phyloP scores from a whole-genome alignment of 2,329 filamentous ascomycete genomes.

The Macrophomina tecta region DNA sequence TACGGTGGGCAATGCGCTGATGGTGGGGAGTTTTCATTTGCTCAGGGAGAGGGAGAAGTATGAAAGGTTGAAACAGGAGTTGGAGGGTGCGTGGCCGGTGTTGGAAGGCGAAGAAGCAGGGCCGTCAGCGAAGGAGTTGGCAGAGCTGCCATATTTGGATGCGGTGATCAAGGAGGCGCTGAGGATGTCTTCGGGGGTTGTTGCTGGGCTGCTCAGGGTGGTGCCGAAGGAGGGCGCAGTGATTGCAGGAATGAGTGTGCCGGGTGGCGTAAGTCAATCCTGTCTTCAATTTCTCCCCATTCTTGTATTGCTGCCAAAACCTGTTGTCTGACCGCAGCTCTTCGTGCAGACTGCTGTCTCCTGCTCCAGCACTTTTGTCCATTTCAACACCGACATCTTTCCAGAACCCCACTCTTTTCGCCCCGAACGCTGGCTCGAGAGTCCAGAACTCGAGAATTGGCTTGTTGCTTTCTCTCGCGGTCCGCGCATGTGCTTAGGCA shows the following conservation, averaged over 20 bases:
- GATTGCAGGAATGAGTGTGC: slow-evolving; percentile 33
- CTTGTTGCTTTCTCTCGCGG: slow-evolving; percentile 42
- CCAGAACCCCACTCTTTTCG: slow-evolving; percentile 32
- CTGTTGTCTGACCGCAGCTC: neutral
- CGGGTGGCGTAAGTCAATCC: slow-evolving; percentile 33
- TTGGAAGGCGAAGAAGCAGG: slow-evolving; percentile 42
- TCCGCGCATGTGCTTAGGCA: slow-evolving; percentile 39
- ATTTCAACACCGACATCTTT: slow-evolving; percentile 42
- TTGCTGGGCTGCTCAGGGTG: slow-evolving; percentile 36
- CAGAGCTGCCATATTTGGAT: slow-evolving; percentile 43
- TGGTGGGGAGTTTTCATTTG: slow-evolving; percentile 50
- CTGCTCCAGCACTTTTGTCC: slow-evolving; percentile 30
- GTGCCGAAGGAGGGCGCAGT: slow-evolving; percentile 35
- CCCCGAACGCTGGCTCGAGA: slow-evolving; percentile 36
- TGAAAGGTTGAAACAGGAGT: slow-evolving; percentile 46
- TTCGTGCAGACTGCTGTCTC: slow-evolving; percentile 37
- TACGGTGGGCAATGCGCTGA: slow-evolving; percentile 51
- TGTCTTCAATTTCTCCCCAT: neutral
- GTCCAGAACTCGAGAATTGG: slow-evolving; percentile 33
- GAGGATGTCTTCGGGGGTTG: slow-evolving; percentile 45
- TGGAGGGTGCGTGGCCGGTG: slow-evolving; percentile 48
- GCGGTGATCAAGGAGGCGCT: slow-evolving; percentile 51
- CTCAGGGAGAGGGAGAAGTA: slow-evolving; percentile 43
- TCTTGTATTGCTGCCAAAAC: neutral
- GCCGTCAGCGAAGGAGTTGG: slow-evolving; percentile 44